phyloP scores from a whole-genome alignment of 805 yeast species.

The Kuraishia cidri region DNA sequence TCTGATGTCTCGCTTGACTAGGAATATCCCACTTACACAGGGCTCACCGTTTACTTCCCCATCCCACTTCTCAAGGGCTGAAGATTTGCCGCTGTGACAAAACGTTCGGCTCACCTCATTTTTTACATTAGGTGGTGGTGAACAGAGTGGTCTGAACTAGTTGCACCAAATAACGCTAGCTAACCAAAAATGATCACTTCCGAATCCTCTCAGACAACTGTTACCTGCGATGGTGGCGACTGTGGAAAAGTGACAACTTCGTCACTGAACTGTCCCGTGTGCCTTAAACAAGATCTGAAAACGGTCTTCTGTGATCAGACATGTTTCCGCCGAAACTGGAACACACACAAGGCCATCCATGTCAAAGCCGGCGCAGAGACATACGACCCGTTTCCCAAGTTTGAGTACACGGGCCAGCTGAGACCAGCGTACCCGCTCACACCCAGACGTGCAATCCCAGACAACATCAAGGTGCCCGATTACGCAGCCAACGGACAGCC shows the following conservation, averaged over 20 bases:
- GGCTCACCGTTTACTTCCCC: too few relatives aligned
- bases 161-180: too few relatives aligned
- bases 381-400: constrained; percentile 84
- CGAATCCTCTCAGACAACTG: too few relatives aligned
- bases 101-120: too few relatives aligned
- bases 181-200: too few relatives aligned
- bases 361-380: constrained; percentile 45
- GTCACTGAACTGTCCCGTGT: constrained; percentile 80
- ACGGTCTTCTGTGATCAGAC: constrained; percentile 72
- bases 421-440: constrained; percentile 79
- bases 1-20: too few relatives aligned
- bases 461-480: constrained; percentile 67
- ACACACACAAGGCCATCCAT: constrained; percentile 70
- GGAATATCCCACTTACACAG: too few relatives aligned
- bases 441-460: constrained; percentile 65
- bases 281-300: constrained; percentile 62
- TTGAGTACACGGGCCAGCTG: constrained; percentile 62
- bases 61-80: too few relatives aligned
- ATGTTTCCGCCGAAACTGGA: constrained; percentile 72
- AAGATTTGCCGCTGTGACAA: too few relatives aligned
- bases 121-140: too few relatives aligned
- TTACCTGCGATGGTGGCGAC: too few relatives aligned
- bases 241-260: constrained; percentile 81
- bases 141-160: too few relatives aligned
- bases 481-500: constrained; percentile 81